Evolutionary conservation across 768 basidiomycete species (phyloP).

Genomic region (Sutorius australiensis): DNA sequence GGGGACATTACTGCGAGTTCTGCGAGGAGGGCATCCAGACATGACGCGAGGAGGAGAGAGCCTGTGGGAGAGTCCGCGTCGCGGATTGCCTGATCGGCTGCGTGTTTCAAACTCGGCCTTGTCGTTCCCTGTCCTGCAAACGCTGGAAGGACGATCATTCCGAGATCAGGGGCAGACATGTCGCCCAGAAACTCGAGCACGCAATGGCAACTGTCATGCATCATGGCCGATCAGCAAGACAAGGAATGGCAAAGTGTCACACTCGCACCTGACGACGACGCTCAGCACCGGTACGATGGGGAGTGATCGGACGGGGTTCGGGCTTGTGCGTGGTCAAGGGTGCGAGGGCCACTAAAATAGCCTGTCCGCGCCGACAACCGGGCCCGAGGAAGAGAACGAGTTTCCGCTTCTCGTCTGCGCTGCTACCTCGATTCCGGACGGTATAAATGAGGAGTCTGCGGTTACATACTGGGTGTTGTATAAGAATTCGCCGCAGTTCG

Average conservation of each 20-base stretch:
- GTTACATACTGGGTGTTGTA: no score
- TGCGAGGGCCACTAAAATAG: slow-evolving; percentile 14
- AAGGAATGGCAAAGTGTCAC: not conserved
- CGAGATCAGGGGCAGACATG: slow-evolving; percentile 6
- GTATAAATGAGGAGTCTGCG: slow-evolving; percentile 4
- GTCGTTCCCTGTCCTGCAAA: slow-evolving; percentile 57
- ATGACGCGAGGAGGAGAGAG: slow-evolving; percentile 46
- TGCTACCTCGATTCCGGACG: slow-evolving; percentile 13
- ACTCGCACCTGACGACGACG: slow-evolving; percentile 4
- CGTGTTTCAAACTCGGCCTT: slow-evolving; percentile 29
- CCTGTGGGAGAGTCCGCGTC: slow-evolving; percentile 43
- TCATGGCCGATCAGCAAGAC: not conserved
- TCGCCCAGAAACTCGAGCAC: not conserved
- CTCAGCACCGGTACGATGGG: not conserved
- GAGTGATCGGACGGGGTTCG: slow-evolving; percentile 3
- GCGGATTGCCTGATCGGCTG: slow-evolving; percentile 36
- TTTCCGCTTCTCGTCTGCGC: slow-evolving; percentile 22
- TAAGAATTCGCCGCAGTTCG: no score
- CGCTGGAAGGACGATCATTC: slow-evolving; percentile 38
- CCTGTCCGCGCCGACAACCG: not conserved
- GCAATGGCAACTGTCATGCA: not conserved
- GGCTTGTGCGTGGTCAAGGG: not conserved
- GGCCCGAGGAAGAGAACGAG: slow-evolving; percentile 15
- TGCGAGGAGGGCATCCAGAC: slow-evolving; percentile 44
- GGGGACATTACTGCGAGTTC: slow-evolving; percentile 49